A percentile compares a stretch with the other conserved stretches of the same genome.
Evolutionary conservation across 1,284 basidiomycete genomes (phyloP).

Genomic region (Ganoderma lingzhi): DNA sequence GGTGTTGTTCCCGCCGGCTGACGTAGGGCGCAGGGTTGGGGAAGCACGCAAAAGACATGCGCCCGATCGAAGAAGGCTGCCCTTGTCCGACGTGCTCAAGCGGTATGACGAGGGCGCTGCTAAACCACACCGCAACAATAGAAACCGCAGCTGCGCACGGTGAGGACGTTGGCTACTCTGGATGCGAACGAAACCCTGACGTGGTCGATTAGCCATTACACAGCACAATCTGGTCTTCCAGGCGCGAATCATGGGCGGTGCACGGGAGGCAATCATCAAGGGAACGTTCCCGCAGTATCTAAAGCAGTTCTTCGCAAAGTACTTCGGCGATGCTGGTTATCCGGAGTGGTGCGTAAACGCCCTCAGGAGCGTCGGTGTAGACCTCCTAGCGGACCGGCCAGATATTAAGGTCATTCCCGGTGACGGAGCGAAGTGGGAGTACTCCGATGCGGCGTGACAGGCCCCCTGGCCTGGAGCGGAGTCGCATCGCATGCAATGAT

Average conservation of each 20-base stretch:
- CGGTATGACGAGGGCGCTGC: slow-evolving; percentile 70
- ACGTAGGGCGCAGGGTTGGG: slow-evolving; percentile 56
- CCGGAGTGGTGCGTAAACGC: slow-evolving; percentile 88
- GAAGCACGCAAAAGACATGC: slow-evolving; percentile 73
- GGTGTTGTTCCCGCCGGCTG: not conserved
- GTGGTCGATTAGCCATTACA: slow-evolving; percentile 64
- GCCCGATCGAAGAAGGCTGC: slow-evolving; percentile 75
- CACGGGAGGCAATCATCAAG: slow-evolving; percentile 78
- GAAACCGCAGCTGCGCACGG: slow-evolving; percentile 86
- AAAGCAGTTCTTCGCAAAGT: slow-evolving; percentile 73
- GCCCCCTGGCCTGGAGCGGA: not conserved
- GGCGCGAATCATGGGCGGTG: slow-evolving; percentile 82
- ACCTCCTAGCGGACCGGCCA: slow-evolving; percentile 64
- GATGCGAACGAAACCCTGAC: not conserved
- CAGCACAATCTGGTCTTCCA: slow-evolving; percentile 85
- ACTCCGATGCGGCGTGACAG: slow-evolving; percentile 35
- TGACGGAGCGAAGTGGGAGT: slow-evolving; percentile 77
- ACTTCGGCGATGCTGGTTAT: slow-evolving; percentile 75
- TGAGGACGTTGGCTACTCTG: slow-evolving; percentile 39
- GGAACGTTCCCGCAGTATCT: slow-evolving; percentile 82
- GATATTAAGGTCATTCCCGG: slow-evolving; percentile 61
- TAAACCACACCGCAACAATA: slow-evolving; percentile 77
- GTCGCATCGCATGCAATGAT: slow-evolving; percentile 7
- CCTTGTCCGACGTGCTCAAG: slow-evolving; percentile 81
- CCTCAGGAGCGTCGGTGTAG: slow-evolving; percentile 76